Evolutionary conservation across 768 basidiomycete genomes (phyloP), one percentile per base, ranked within the genome.

Genomic region (Suillus subalutaceus): DNA sequence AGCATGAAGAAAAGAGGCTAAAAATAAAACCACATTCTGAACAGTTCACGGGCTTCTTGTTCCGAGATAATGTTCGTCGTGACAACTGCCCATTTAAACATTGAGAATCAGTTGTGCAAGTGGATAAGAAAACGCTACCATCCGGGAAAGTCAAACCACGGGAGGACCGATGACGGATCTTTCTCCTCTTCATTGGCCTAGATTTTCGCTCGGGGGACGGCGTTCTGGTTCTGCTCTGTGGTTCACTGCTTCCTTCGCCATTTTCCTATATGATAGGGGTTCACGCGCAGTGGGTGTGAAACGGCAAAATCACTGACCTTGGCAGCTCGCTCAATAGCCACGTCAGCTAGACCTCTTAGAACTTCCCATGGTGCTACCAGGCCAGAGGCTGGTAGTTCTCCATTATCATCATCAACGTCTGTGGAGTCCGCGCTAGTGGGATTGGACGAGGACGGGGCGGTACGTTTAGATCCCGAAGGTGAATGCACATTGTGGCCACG

Each of bases 301-400:
- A 1, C 20, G 40, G 6, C 10, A 48, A 26, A 26, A 37, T 60
- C 43, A 75, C 81, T 63, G 74, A 90, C 92, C 84, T 91, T 91
- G 62, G 88, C 88, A 67, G 90, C 92, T 62, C 90, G 84, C 74
- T 92, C 87, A 65, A 88, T 89, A 43, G 92, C 92, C 38, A 92
- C 91, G 79, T 92, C 91, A 44, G 92, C 92, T 66, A 94, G 78
- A 57, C 91, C 90, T 68, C 91, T 83, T 62, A 94, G 81, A 50
- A 94, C 93, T 78, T 93, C 92, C 89, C 91, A 92, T 60, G 94
- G 94, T 10, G 93, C 93, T 63, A 93, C 88, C 57, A 95, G 85
- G 58, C 94, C 92, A 48, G 85, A 86, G 44, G 90, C 90, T 1
- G 94, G 93, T 16, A 95, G 78, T 74, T 91, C 93, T 20, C 90